Conservation (phyloP, 345 rosid species). For the Gossypium australe region DNA sequence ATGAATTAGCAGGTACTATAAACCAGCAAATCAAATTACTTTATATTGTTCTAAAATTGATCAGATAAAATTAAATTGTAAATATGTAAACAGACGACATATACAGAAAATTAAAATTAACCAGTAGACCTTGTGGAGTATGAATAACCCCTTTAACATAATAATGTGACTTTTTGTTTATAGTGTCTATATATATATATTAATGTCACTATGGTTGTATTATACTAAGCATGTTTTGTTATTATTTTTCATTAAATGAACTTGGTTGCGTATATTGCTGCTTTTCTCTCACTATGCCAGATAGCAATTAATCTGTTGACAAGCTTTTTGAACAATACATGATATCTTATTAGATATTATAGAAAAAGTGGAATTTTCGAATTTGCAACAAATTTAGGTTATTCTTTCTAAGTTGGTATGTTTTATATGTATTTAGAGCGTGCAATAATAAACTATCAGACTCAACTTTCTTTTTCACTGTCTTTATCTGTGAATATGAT, state of each 20-base stretch:
- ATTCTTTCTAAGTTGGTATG: conserved; percentile 6
- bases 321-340: neutral
- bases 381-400: neutral
- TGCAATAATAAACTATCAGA: conserved; percentile 17
- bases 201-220: neutral
- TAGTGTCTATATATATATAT: neutral
- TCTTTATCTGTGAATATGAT: conserved; percentile 44
- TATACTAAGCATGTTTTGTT: neutral
- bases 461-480: conserved; percentile 32
- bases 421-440: neutral
- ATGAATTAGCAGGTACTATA: neutral
- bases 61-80: too few relatives aligned
- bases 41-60: neutral
- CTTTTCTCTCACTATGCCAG: too few relatives aligned
- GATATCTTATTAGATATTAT: conserved; percentile 1
- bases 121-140: too few relatives aligned
- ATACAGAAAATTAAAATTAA: too few relatives aligned
- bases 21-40: neutral
- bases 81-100: too few relatives aligned
- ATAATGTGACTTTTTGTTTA: too few relatives aligned
- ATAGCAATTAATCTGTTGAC: neutral
- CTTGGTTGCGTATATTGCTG: too few relatives aligned
- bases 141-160: too few relatives aligned
- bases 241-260: neutral
- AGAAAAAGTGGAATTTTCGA: neutral